phyloP scores from a whole-genome alignment of 352 stramenopile species.

The Phytopythium aichiense region DNA sequence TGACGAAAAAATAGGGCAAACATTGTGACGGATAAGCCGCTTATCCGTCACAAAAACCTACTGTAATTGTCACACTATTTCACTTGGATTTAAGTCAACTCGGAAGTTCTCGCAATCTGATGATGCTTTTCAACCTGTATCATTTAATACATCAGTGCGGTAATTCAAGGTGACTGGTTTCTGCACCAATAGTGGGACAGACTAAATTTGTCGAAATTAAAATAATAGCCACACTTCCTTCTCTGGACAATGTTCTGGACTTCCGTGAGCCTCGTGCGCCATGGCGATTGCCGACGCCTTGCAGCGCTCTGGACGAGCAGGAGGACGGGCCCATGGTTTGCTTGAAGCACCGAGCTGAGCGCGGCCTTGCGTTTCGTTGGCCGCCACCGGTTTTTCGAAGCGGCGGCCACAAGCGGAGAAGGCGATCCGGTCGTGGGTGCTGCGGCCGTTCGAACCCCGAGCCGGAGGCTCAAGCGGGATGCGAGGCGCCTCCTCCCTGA shows the following conservation, averaged over 20 bases:
- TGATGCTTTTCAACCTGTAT: too few species aligned
- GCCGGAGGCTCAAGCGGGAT: constrained; percentile 1
- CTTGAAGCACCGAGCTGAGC: not conserved
- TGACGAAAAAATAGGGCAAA: too few species aligned
- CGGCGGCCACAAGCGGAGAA: not conserved
- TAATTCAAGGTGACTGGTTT: not conserved
- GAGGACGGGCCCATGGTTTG: not conserved
- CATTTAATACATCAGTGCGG: not conserved
- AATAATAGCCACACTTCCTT: not conserved
- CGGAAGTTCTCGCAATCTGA: too few species aligned
- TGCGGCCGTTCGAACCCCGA: not conserved
- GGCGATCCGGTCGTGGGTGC: too few species aligned
- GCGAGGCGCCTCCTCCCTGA: not conserved
- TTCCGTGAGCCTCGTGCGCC: too few species aligned
- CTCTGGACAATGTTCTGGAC: not conserved
- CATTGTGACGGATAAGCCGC: too few species aligned
- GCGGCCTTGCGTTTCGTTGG: constrained; percentile 4
- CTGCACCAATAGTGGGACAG: not conserved
- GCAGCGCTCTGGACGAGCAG: not conserved
- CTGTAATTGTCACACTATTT: too few species aligned
- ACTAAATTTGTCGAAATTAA: not conserved
- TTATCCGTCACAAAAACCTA: too few species aligned
- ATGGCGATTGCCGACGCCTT: too few species aligned
- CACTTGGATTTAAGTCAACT: too few species aligned
- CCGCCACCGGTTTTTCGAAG: not conserved